Evolutionary conservation across 352 stramenopile genomes (phyloP), one percentile per base, ranked within the genome.

Genomic region (Globisporangium parvum): DNA sequence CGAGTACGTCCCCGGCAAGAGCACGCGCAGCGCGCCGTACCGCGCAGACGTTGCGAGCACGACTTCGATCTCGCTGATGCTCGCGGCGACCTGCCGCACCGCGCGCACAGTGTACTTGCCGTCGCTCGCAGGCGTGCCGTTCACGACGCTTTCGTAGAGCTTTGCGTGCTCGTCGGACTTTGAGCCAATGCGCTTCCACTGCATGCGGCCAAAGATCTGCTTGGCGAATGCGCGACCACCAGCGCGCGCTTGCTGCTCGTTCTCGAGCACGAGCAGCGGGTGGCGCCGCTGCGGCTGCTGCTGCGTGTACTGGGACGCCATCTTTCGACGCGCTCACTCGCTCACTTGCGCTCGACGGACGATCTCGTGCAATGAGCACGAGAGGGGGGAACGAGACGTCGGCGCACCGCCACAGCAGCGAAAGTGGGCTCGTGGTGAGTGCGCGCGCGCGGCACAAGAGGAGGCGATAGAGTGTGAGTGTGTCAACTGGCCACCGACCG

Each of bases 191-290:
- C 78, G 73, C 48, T 86, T 88, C 80, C 80, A 88, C 26, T 73
- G 72, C 67, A 80, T 75, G 28, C 75, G 73, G 48, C 73, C 65
- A 66, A 88, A 88, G 51, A 90, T 80, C 54, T 87, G 67, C 53
- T 88, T 87, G 56, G 77, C 77, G n/a, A 73, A 72, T 5, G 59
- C 59, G 39, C 80, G 80, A 6, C 80, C 80, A 40, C 51, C 69
- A 21, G 67, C 56, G 33, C 77, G 80, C 52, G 76, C 80, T 49
- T 82, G 66, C 24, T 81, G 57, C 59, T 88, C 77, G 49, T 72
- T 63, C 57, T 83, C 62, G 37, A 86, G 66, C 18, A 66, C 44
- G 3, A 59, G 60, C 11, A 82, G 57, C 24, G 41, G 45, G 5
- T 23, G 41, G 9, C n/a, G 41, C 39, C 26, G 51, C 12, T 5